These are phyloP conservation scores for Solanum medicagineum DNA, from an alignment of 257 asterid species.

Conservation along the genomic window DNA sequence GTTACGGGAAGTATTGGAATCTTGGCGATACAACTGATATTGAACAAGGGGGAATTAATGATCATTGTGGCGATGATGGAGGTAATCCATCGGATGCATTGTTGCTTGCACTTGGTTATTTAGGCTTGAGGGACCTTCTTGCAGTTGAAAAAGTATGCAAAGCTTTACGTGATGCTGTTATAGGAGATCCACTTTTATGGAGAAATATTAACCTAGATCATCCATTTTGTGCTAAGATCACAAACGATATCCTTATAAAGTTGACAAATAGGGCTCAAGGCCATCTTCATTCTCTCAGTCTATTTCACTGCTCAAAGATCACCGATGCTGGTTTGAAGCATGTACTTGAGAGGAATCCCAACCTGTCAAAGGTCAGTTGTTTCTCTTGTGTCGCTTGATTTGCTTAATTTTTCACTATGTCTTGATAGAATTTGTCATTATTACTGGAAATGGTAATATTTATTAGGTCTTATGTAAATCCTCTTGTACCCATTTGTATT, in stretches of 20 bases:
- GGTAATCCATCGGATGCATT: constrained; percentile 42
- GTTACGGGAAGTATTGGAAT: constrained; percentile 28
- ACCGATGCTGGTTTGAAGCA: constrained; percentile 35
- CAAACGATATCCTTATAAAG: constrained; percentile 38
- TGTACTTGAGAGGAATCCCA: constrained; percentile 45
- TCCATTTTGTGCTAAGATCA: constrained; percentile 27
- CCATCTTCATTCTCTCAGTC: constrained; percentile 45
- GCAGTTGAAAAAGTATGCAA: constrained; percentile 63
- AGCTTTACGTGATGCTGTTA: constrained; percentile 42
- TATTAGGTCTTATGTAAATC: background rate
- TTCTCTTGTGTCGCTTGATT: background rate
- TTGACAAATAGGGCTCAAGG: constrained; percentile 66
- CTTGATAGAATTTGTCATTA: background rate
- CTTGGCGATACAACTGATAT: background rate
- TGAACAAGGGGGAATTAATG: constrained; percentile 7
- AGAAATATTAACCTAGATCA: constrained; percentile 26
- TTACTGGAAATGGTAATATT: background rate
- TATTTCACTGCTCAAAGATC: constrained; percentile 38
- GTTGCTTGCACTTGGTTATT: constrained; percentile 39
- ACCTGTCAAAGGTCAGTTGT: constrained; percentile 48
- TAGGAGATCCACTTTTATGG: constrained; percentile 62
- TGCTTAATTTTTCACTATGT: background rate
- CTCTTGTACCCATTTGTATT: background rate
- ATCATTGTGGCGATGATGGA: constrained; percentile 5
- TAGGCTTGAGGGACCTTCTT: constrained; percentile 49